phyloP scores from a whole-genome alignment of 139 green algal species.

The Desmodesmus armatus region DNA sequence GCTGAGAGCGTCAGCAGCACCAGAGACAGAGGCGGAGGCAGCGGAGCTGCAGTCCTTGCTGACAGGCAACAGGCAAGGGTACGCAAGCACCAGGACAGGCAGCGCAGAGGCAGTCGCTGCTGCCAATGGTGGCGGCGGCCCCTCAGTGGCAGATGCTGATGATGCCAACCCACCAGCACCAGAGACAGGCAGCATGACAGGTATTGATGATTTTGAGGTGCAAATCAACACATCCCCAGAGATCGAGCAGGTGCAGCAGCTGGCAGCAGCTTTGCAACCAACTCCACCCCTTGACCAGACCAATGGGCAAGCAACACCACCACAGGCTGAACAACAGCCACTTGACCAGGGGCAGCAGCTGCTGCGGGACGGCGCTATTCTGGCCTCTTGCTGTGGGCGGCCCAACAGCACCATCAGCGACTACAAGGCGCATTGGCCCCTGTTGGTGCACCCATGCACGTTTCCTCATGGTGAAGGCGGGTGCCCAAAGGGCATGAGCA shows the following conservation, averaged over 20 bases:
- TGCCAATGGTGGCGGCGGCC: too few relatives aligned
- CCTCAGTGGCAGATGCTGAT: too few relatives aligned
- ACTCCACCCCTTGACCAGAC: too few relatives aligned
- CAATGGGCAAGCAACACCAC: too few relatives aligned
- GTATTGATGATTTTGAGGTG: neutral
- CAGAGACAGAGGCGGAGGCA: neutral
- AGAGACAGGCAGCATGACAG: neutral
- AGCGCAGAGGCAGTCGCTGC: too few relatives aligned
- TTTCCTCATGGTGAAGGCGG: neutral
- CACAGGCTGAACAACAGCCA: too few relatives aligned
- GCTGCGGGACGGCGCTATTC: neutral
- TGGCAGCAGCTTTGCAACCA: neutral
- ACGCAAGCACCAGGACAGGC: too few relatives aligned
- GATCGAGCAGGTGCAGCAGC: neutral
- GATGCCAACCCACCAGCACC: too few relatives aligned
- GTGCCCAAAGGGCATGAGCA: neutral
- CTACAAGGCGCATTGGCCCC: neutral
- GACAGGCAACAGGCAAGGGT: too few relatives aligned
- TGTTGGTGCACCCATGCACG: neutral
- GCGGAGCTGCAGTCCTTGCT: neutral
- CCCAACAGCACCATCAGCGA: neutral
- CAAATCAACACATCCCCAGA: neutral
- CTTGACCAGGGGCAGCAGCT: too few relatives aligned
- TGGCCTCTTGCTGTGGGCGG: neutral
- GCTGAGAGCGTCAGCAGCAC: too few relatives aligned